Conservation (phyloP, 176 grass and related monocot genomes). For the Aegilops sharonensis region DNA sequence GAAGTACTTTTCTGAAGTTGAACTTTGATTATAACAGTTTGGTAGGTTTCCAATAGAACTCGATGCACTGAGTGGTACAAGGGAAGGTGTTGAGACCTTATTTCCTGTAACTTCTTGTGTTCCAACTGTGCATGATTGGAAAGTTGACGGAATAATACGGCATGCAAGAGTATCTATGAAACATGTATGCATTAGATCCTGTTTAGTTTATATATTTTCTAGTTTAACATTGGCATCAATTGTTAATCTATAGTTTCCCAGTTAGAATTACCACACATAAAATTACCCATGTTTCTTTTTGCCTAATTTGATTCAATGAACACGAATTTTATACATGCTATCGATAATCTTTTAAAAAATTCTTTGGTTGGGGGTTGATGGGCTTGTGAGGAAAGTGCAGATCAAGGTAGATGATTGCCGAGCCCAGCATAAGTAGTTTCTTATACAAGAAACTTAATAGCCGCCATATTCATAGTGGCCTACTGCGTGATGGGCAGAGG, state of each 20-base stretch:
- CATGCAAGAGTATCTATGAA: background rate
- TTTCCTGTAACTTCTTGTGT: constrained; percentile 1
- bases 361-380: background rate
- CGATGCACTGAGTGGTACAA: background rate
- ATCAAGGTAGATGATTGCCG: background rate
- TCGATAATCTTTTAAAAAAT: too few relatives aligned
- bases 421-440: background rate
- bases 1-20: background rate
- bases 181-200: background rate
- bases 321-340: too few relatives aligned
- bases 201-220: background rate
- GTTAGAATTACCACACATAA: background rate
- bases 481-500: too few relatives aligned
- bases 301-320: too few relatives aligned
- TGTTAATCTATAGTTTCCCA: background rate
- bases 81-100: background rate
- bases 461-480: background rate
- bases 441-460: background rate
- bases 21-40: background rate
- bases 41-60: background rate
- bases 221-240: background rate
- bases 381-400: background rate
- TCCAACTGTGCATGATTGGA: background rate
- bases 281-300: background rate
- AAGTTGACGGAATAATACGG: background rate